These are phyloP conservation scores for Wallacemonas rigidus DNA, from an alignment of 208 protist genomes.

Conservation along the genomic window DNA sequence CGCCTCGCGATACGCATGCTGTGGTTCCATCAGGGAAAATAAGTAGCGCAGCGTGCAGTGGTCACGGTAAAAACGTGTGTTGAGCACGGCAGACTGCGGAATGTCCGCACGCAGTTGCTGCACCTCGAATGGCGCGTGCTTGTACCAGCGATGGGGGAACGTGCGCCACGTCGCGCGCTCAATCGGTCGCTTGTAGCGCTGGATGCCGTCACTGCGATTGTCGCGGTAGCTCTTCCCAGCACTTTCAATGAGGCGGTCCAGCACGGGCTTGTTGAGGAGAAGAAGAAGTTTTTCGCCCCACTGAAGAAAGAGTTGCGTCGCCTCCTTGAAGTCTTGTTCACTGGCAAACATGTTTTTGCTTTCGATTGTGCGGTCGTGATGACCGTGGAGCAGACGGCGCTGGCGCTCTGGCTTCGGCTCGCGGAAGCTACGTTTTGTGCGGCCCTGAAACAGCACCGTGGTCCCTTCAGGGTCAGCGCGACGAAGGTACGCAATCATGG, in stretches of 20 bases:
- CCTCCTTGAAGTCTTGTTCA: conserved; percentile 58
- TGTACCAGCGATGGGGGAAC: conserved; percentile 86
- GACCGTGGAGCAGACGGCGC: conserved; percentile 69
- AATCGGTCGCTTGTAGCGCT: conserved; percentile 46
- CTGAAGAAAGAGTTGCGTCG: conserved; percentile 69
- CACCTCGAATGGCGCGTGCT: conserved; percentile 90
- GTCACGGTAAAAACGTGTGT: conserved; percentile 84
- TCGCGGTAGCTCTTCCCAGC: conserved; percentile 69
- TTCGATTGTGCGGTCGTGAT: conserved; percentile 41
- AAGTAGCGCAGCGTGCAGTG: conserved; percentile 74
- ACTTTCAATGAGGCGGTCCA: conserved; percentile 79
- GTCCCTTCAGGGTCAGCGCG: conserved; percentile 65
- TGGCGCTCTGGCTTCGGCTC: conserved; percentile 79
- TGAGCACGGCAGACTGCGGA: conserved; percentile 60
- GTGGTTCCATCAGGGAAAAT: conserved; percentile 83
- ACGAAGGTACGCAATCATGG: conserved; percentile 78
- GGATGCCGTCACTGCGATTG: conserved; percentile 68
- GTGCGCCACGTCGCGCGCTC: conserved; percentile 71
- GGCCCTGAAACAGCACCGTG: conserved; percentile 63
- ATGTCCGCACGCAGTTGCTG: conserved; percentile 89
- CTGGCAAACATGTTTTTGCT: conserved; percentile 67
- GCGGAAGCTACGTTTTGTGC: conserved; percentile 63
- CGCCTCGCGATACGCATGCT: conserved; percentile 65
- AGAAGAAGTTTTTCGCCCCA: conserved; percentile 83
- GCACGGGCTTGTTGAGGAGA: conserved; percentile 67